These are phyloP conservation scores for Lumnitzera racemosa DNA, from an alignment of 345 rosid genomes.

Conservation along the genomic window DNA sequence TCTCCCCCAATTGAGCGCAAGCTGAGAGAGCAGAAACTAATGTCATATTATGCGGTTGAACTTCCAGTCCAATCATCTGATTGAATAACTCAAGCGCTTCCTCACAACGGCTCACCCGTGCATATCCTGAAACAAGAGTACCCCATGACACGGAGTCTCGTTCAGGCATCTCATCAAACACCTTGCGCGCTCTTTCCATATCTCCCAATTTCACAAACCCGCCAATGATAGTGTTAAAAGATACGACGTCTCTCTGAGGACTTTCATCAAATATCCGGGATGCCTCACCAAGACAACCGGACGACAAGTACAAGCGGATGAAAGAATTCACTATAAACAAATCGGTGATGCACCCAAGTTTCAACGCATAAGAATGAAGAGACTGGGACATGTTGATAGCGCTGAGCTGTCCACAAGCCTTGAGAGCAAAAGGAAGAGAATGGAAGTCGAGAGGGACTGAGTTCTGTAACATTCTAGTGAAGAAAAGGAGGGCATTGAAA, in stretches of 20 bases:
- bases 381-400: conserved; percentile 16
- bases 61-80: conserved; percentile 31
- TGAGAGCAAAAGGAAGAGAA: conserved; percentile 60
- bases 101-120: conserved; percentile 24
- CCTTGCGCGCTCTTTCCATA: conserved; percentile 29
- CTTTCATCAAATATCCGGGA: conserved; percentile 41
- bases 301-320: conserved; percentile 21
- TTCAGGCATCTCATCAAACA: conserved; percentile 51
- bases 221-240: conserved; percentile 53
- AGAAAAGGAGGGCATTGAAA: conserved; percentile 40
- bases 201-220: conserved; percentile 51
- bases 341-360: conserved; percentile 47
- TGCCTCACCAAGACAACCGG: conserved; percentile 19
- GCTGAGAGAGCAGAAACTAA: conserved; percentile 79
- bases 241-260: conserved; percentile 43
- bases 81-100: conserved; percentile 45
- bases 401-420: conserved; percentile 42
- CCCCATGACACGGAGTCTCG: conserved; percentile 69
- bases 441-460: conserved; percentile 53
- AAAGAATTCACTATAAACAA: conserved; percentile 47
- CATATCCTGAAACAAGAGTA: conserved; percentile 57
- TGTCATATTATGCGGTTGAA: conserved; percentile 45
- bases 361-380: conserved; percentile 45
- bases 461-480: conserved; percentile 42
- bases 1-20: conserved; percentile 56